Evolutionary conservation across 2,329 filamentous ascomycete genomes (phyloP).

Genomic region (Penicillium janthinellum): DNA sequence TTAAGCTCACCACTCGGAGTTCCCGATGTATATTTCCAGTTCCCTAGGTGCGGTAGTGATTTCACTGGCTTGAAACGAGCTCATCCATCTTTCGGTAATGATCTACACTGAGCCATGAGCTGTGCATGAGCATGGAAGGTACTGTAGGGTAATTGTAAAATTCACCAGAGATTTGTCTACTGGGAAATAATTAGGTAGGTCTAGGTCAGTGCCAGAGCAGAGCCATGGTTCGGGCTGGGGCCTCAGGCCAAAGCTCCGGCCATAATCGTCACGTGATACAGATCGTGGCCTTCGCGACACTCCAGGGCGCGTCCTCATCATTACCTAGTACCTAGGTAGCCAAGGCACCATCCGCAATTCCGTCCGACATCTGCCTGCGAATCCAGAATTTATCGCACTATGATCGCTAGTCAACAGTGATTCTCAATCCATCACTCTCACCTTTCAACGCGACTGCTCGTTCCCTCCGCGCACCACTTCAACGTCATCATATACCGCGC

Average conservation of each 20-base stretch:
- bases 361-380: constrained; percentile 2
- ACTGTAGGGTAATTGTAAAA: no score
- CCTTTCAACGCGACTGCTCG: background rate
- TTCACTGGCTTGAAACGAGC: no score
- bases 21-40: background rate
- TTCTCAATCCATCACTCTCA: background rate
- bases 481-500: constrained; percentile 1
- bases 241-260: no score
- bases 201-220: background rate
- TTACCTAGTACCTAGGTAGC: background rate
- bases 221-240: no score
- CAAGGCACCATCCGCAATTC: constrained; percentile 8
- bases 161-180: no score
- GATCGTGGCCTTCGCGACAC: constrained; percentile 3
- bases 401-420: constrained; percentile 7
- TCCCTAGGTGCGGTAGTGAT: no score
- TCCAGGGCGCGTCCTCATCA: constrained; percentile 10
- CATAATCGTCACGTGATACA: constrained; percentile 5
- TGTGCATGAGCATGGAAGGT: no score
- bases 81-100: background rate
- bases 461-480: constrained; percentile 1
- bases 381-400: constrained; percentile 6
- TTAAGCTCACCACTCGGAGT: background rate
- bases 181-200: no score
- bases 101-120: background rate